A percentile compares a stretch with the other conserved stretches of the same genome.
Conservation (phyloP, 257 asterid genomes). For the Cruciata laevipes region DNA sequence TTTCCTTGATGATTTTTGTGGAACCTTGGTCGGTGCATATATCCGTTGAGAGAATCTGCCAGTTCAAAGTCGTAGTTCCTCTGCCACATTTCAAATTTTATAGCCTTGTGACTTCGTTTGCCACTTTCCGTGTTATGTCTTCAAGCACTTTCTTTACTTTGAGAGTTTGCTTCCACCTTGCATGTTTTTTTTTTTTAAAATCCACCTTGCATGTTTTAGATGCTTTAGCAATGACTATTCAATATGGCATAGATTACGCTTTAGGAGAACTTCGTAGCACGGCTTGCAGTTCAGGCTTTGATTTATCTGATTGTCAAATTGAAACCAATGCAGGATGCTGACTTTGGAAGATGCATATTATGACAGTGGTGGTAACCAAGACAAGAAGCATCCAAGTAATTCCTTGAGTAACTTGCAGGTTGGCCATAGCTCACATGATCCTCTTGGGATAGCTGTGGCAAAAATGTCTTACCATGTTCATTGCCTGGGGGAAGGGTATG, state of each 20-base stretch:
- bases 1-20: background rate
- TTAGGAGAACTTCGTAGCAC: background rate
- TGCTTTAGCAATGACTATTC: background rate
- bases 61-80: background rate
- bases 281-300: background rate
- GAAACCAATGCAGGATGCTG: constrained; percentile 60
- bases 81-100: background rate
- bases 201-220: background rate
- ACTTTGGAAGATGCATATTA: constrained; percentile 86
- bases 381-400: constrained; percentile 29
- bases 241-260: background rate
- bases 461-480: constrained; percentile 84
- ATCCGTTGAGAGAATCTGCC: background rate
- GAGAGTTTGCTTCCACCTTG: constrained; percentile 1
- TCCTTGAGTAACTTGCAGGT: constrained; percentile 36
- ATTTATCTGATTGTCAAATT: background rate
- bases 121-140: constrained; percentile 3
- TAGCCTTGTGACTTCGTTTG: background rate
- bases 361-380: constrained; percentile 36
- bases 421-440: constrained; percentile 51
- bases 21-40: background rate
- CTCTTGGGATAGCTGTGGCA: constrained; percentile 78
- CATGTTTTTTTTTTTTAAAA: too few relatives aligned
- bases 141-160: background rate
- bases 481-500: constrained; percentile 96